Evolutionary conservation across 805 yeast species (phyloP).

Genomic region (Saturnispora kantuleensis): DNA sequence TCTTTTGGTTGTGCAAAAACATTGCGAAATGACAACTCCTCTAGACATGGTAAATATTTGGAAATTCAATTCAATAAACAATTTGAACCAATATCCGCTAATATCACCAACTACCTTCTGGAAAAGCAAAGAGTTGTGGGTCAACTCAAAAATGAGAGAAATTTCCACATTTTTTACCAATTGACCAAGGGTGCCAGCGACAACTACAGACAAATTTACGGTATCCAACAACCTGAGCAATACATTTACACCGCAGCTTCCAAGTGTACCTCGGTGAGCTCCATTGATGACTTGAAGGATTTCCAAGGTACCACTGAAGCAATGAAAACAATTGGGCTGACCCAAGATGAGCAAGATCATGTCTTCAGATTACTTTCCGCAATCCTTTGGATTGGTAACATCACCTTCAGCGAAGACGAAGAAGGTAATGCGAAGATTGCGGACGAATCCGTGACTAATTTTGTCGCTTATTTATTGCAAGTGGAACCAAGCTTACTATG

Average conservation of each 20-base stretch:
- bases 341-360: slow-evolving; percentile 77
- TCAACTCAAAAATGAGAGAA: slow-evolving; percentile 85
- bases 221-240: slow-evolving; percentile 90
- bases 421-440: slow-evolving; percentile 76
- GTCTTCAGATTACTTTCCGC: slow-evolving; percentile 80
- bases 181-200: slow-evolving; percentile 87
- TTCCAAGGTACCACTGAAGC: slow-evolving; percentile 59
- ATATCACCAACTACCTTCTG: slow-evolving; percentile 85
- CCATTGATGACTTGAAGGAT: slow-evolving; percentile 76
- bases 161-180: slow-evolving; percentile 95
- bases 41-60: slow-evolving; percentile 87
- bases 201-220: slow-evolving; percentile 69
- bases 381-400: slow-evolving; percentile 90
- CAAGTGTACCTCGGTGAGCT: slow-evolving; percentile 75
- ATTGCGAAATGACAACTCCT: slow-evolving; percentile 76
- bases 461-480: slow-evolving; percentile 84
- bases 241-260: slow-evolving; percentile 83
- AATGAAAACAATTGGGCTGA: slow-evolving; percentile 78
- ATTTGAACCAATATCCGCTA: slow-evolving; percentile 89
- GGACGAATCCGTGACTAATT: slow-evolving; percentile 86
- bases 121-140: slow-evolving; percentile 97
- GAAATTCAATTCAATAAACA: slow-evolving; percentile 78
- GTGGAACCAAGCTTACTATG: slow-evolving; percentile 60
- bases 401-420: slow-evolving; percentile 75
- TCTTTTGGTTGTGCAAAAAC: slow-evolving; percentile 94